Evolutionary conservation across 495 filamentous ascomycete genomes (phyloP), one percentile per base, ranked within the genome.

Genomic region (Penicillium antarcticum): DNA sequence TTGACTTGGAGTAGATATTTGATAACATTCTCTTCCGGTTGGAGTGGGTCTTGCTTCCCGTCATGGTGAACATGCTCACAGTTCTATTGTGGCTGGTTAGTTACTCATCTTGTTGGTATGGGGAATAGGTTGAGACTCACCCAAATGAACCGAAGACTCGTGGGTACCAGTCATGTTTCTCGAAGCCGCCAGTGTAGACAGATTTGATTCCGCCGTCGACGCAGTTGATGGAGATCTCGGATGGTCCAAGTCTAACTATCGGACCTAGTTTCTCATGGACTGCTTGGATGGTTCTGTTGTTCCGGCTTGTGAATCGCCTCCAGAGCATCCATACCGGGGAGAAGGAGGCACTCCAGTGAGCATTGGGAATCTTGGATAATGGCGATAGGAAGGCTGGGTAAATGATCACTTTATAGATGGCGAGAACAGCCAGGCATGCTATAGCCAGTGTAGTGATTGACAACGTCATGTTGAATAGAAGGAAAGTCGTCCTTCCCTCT

Each of bases 131-230:
- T 1, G n/a, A 33, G 33, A 51, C 74, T 69, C 40, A 74, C 74
- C 68, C 72, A 42, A 74, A 65, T 2, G 74, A 74, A 13, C 66
- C 74, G 50, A 77, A 77, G 0, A 77, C 72, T 24, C 72, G 69
- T 12, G 78, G 77, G 70, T 90, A 92, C 86, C 86, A 92, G 19
- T 75, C 72, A 60, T 83, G 79, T 57, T 92, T 92, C 60, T 88
- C 87, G 58, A 87, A 90, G 0, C 85, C 86, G 17, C 87, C 88
- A 8, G 80, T 77, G 65, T 91, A 91, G 5, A 92, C 77, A 11
- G 80, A 79, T 51, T 84, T 81, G 56, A 91, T 79, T 19, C 80
- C 77, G 26, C 62, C 68, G 35, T 87, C 80, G 8, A 86, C 65
- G 55, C 75, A 83, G 60, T 84, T 82, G 18, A 91, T 75, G 46